Conservation (phyloP, 1,139 yeast species). For the Suhomyces terraborum region DNA sequence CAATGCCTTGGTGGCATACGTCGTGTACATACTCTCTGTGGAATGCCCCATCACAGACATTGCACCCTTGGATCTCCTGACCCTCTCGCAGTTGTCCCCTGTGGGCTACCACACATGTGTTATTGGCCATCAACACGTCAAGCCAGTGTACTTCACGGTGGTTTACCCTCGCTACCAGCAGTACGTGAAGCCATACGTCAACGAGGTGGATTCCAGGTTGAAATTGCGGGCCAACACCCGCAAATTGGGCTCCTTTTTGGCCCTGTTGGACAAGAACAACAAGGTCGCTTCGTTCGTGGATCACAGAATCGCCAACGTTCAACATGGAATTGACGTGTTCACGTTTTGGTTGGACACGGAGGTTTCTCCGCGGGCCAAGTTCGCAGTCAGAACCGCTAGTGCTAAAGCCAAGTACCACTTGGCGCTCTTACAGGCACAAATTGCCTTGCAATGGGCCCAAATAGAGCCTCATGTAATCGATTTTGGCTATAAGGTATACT, state of each 20-base stretch:
- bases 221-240: not conserved
- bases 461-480: not conserved
- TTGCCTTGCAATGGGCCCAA: not conserved
- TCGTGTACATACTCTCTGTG: slow-evolving; percentile 12
- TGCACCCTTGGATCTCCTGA: slow-evolving; percentile 4
- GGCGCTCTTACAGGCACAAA: not conserved
- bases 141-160: slow-evolving; percentile 9
- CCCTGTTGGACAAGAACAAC: slow-evolving; percentile 9
- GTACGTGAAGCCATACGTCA: slow-evolving; percentile 12
- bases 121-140: slow-evolving; percentile 10
- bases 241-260: not conserved
- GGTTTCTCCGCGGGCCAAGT: slow-evolving; percentile 3
- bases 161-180: slow-evolving; percentile 7
- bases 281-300: slow-evolving; percentile 5
- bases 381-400: not conserved
- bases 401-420: slow-evolving; percentile 1
- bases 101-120: slow-evolving; percentile 15
- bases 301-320: slow-evolving; percentile 1
- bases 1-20: slow-evolving; percentile 12
- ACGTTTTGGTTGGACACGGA: not conserved
- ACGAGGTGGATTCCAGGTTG: slow-evolving; percentile 6
- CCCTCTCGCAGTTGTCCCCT: slow-evolving; percentile 10
- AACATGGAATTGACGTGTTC: not conserved
- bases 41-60: slow-evolving; percentile 16
- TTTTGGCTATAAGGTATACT: not conserved